Evolutionary conservation across 129 eudicot species (phyloP).

Genomic region (Pulicaria dysenterica): DNA sequence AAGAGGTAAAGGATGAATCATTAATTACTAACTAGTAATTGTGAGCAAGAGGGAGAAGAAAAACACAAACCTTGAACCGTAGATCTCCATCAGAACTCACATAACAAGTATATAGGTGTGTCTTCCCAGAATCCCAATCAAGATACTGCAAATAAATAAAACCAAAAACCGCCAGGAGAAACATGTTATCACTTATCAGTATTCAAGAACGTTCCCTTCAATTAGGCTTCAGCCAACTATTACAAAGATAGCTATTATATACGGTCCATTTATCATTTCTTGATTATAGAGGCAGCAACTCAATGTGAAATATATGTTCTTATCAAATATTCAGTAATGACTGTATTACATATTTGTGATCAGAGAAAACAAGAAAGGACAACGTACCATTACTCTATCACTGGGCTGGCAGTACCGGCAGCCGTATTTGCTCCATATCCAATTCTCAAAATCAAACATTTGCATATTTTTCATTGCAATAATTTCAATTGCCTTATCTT

Average conservation of each 20-base stretch:
- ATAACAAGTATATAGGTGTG: conserved; percentile 44
- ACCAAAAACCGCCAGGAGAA: background rate
- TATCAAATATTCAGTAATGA: background rate
- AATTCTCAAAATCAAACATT: conserved; percentile 31
- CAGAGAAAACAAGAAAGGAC: background rate
- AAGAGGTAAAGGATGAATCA: conserved; percentile 5
- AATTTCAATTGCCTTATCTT: conserved; percentile 33
- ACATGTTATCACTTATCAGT: background rate
- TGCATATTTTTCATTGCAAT: conserved; percentile 11
- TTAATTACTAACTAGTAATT: background rate
- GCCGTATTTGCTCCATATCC: conserved; percentile 37
- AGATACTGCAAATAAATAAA: conserved; percentile 40
- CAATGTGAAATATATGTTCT: background rate
- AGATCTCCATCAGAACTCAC: conserved; percentile 45
- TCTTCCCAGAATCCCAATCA: conserved; percentile 54
- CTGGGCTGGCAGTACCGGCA: conserved; percentile 19
- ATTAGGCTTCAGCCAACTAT: background rate
- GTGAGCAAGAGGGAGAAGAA: background rate
- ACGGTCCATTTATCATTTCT: too few species aligned
- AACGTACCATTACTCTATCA: conserved; percentile 36
- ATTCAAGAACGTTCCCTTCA: background rate
- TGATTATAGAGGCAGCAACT: background rate
- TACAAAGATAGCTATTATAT: background rate
- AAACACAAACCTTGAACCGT: conserved; percentile 45
- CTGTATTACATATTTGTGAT: background rate